Conservation (phyloP, 1,284 basidiomycete genomes). For the Flammula alnicola region DNA sequence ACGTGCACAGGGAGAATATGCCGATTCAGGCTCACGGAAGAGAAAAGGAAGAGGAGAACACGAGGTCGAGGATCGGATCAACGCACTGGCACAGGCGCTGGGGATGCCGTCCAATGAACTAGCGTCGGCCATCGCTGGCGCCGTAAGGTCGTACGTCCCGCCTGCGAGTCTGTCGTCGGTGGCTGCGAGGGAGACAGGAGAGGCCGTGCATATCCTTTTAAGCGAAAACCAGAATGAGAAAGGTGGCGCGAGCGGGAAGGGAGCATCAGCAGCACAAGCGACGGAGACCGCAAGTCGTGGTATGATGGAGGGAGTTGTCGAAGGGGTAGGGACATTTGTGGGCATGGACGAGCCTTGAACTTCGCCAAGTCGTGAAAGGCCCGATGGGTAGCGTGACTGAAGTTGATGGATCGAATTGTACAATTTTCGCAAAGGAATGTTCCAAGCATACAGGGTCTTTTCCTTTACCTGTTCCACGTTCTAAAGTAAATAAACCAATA, state of each 20-base stretch:
- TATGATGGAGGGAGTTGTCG: conserved; percentile 37
- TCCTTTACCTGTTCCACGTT: too few species aligned
- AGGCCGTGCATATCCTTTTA: conserved; percentile 45
- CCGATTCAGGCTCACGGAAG: conserved; percentile 13
- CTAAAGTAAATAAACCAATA: too few species aligned
- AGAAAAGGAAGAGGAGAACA: conserved; percentile 21
- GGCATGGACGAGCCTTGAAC: conserved; percentile 56
- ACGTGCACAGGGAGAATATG: background rate
- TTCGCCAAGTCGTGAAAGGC: too few species aligned
- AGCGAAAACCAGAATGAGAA: conserved; percentile 27
- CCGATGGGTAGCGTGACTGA: too few species aligned
- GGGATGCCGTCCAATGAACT: conserved; percentile 65
- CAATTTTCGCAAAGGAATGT: too few species aligned
- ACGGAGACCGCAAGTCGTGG: conserved; percentile 23
- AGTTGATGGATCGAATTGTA: too few species aligned
- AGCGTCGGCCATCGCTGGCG: conserved; percentile 62
- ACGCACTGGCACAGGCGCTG: conserved; percentile 60
- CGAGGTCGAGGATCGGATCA: conserved; percentile 59
- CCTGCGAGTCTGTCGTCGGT: conserved; percentile 60
- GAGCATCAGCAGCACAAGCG: conserved; percentile 1
- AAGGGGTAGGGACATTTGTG: conserved; percentile 46
- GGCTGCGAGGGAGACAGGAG: conserved; percentile 48
- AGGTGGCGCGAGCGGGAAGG: conserved; percentile 15
- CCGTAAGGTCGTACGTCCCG: conserved; percentile 59
- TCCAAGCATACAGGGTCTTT: too few species aligned